Evolutionary conservation across 345 rosid species (phyloP), one percentile per base, ranked within the genome.

Genomic region (Limnanthes douglasii): DNA sequence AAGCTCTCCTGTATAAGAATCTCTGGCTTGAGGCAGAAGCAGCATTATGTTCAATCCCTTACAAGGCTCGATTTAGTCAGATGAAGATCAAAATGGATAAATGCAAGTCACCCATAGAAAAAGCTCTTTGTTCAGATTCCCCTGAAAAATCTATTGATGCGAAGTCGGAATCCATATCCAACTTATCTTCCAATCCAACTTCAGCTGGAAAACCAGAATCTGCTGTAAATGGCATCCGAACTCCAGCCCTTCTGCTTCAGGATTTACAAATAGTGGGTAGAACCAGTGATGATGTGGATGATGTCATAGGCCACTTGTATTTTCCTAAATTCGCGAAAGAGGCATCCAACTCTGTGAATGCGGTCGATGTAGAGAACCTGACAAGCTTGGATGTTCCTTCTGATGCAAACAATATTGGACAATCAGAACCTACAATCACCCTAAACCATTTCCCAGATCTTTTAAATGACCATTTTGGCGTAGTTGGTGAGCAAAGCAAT

Each of bases 1-100:
- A 68, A 51, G 52, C 63, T 53, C 67, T 64, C 43, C 46, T 88
- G 68, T 79, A 67, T 61, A 88, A 70, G 73, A 88, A 76, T 70
- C 65, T 88, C 46, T 88, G 95, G 97, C 81, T 88, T 9, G 95
- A 79, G 65, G 86, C 95, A 37, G 97, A 88, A 63, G 95, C 95
- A 45, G 61, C 70, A 37, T 59, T 88, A 47, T 79, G 80, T 54
- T 68, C 80, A 39, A 56, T 64, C 46, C 64, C 68, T 55, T 72
- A 54, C 61, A 62, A 53, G 59, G 70, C 83, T 46, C 86, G 97
- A 38, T 78, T 59, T 44, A 56, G 62, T 48, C 83, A 66, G 17
- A 53, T 74, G 57, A 72, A 70, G 46, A 37, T 45, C 6, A 76
- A 73, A 59, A 49, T 74, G 61, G 80, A 56, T 30, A 67, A 54